Base-by-base conservation (phyloP, 1,139 yeast genomes). In the Yamadazyma membranifaciens region DNA sequence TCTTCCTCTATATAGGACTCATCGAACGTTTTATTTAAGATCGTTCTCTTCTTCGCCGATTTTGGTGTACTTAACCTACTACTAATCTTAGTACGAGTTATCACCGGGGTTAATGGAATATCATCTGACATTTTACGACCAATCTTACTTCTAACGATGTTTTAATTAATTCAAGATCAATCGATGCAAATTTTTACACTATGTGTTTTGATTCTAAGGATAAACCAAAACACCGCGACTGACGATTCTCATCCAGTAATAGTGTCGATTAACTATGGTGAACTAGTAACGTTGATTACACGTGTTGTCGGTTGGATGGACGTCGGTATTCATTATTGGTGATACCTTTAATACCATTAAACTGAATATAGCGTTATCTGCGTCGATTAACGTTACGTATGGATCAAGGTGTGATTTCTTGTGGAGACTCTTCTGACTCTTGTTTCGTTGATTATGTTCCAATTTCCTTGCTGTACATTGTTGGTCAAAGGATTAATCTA, bases 1-100 rank as follows among this genome's bases (percentile, higher is more conserved):
- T 67, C 69, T 36, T 65, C 71, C 44, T 68, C 74, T 32, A 67
- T 46, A 39, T 67, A 67, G 5, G 71, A 59, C 17, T 50, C 48
- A 33, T 60, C 65, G 40, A 62, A 57, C 20, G 51, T 14, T 12
- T 36, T 48, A 36, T 52, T 55, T 26, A 62, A 47, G 32, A 66
- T 55, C 9, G 68, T 63, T 33, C 36, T 50, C 33, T 45, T 50
- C 31, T 42, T 44, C 2, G 40, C 29, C 4, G 51, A 43, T 37
- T 39, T 46, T 11, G 51, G 55, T 3, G 51, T 35, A 2, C 11
- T 17, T 2, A 13, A 9, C 17, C 11, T 25, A 9, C n/a, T 14
- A 7, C 30, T 25, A 7, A 26, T n/a, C 16, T 35, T 35, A 11
- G 33, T 34, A 9, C 49, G 39, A 15, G 44, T 36, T 3, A 36